phyloP scores from a whole-genome alignment of 2,329 filamentous ascomycete genomes.

The Tolypocladium tropicale region DNA sequence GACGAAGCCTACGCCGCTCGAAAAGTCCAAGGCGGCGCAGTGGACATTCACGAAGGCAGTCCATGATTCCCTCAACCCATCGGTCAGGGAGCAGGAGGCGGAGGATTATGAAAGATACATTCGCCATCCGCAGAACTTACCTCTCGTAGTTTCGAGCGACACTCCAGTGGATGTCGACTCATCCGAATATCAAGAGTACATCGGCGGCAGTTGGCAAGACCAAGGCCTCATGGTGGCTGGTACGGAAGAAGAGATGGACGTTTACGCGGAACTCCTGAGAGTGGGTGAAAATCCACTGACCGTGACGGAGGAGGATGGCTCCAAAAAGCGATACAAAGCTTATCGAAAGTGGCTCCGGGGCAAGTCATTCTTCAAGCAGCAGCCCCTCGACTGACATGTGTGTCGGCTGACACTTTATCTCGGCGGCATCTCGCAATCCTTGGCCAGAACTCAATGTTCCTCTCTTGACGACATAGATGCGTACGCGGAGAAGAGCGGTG shows the following conservation, averaged over 20 bases:
- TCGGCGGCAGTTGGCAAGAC: conserved; percentile 57
- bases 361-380: conserved; percentile 94
- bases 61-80: conserved; percentile 74
- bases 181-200: conserved; percentile 70
- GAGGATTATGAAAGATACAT: conserved; percentile 87
- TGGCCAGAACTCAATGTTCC: neutral
- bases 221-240: conserved; percentile 46
- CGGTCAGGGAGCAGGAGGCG: conserved; percentile 64
- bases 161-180: conserved; percentile 47
- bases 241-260: conserved; percentile 29
- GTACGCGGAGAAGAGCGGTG: conserved; percentile 12
- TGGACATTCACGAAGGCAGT: conserved; percentile 85
- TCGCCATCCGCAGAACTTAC: conserved; percentile 77
- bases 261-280: conserved; percentile 68
- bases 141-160: conserved; percentile 66
- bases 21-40: conserved; percentile 75
- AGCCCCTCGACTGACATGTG: conserved; percentile 44
- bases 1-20: conserved; percentile 48
- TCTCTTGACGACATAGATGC: neutral
- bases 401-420: neutral
- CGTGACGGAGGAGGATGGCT: conserved; percentile 74
- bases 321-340: conserved; percentile 93
- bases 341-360: conserved; percentile 92
- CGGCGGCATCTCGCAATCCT: neutral
- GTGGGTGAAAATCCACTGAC: conserved; percentile 77